A percentile compares a stretch with the other conserved stretches of the same genome.
These are phyloP conservation scores for Pelargonium nanum DNA, from an alignment of 345 rosid genomes.

Conservation along the genomic window DNA sequence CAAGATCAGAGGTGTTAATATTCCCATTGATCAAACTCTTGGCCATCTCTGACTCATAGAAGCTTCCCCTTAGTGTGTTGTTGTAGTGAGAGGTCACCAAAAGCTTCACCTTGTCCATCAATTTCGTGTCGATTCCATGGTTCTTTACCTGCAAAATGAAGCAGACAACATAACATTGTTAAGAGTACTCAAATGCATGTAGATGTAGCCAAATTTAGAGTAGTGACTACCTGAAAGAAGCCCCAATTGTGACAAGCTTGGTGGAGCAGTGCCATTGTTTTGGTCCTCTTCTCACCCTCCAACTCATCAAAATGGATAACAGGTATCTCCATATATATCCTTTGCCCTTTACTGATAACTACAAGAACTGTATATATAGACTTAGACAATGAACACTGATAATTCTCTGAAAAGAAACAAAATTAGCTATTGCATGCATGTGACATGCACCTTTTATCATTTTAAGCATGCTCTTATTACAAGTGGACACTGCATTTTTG, in stretches of 20 bases:
- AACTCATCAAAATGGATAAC: conserved; percentile 48
- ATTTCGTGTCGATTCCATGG: conserved; percentile 52
- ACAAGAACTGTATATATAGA: conserved; percentile 31
- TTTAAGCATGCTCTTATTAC: too few species aligned
- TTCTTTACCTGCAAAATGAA: conserved; percentile 81
- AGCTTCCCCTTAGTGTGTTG: conserved; percentile 41
- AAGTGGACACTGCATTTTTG: too few species aligned
- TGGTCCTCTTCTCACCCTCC: conserved; percentile 44
- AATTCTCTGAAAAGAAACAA: background rate
- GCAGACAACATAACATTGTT: too few species aligned
- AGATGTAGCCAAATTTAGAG: too few species aligned
- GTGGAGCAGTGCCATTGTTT: conserved; percentile 56
- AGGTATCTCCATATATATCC: conserved; percentile 51
- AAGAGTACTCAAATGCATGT: too few species aligned
- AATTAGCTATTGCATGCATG: too few species aligned
- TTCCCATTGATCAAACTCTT: conserved; percentile 31
- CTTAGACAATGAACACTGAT: background rate
- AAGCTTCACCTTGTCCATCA: conserved; percentile 77
- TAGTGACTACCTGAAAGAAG: conserved; percentile 78
- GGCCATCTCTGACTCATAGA: conserved; percentile 60
- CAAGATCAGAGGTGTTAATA: conserved; percentile 29
- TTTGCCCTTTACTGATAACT: conserved; percentile 3
- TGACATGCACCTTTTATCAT: too few species aligned
- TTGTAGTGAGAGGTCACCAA: conserved; percentile 62
- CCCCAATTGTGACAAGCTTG: conserved; percentile 89